Evolutionary conservation across 2,329 filamentous ascomycete species (phyloP).

Genomic region (Stagonosporopsis tanaceti): DNA sequence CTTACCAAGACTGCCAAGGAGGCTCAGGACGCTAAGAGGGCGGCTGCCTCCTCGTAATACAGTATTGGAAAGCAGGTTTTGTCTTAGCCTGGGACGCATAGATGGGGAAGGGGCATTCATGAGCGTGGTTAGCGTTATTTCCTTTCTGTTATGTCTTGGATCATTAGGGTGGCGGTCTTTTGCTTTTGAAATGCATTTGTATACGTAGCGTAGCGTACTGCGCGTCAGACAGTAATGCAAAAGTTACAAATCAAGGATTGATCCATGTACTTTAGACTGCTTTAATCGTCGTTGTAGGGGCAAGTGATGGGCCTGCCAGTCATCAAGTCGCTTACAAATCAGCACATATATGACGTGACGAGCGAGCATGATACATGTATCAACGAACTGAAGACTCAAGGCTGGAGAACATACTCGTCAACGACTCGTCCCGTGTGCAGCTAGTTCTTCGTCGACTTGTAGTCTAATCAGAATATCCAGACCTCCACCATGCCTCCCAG

Average conservation of each 20-base stretch:
- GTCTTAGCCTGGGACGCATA: no score
- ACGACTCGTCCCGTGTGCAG: no score
- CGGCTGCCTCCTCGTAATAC: neutral
- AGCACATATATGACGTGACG: neutral
- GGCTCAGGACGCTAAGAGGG: slow-evolving; percentile 46
- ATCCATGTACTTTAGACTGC: neutral
- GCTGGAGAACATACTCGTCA: neutral
- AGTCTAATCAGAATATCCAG: neutral
- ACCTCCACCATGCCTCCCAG: slow-evolving; percentile 38
- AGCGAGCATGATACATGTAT: neutral
- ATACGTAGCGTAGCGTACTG: neutral
- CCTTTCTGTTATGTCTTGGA: neutral
- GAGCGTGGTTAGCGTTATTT: neutral
- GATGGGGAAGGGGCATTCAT: neutral
- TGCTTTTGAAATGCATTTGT: neutral
- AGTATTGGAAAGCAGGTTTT: no score
- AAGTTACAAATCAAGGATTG: neutral
- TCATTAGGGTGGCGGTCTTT: slow-evolving; percentile 2
- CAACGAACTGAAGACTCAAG: neutral
- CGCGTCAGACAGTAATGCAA: slow-evolving; percentile 1
- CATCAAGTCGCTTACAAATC: slow-evolving; percentile 3
- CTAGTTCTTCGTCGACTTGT: neutral
- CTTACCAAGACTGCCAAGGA: slow-evolving; percentile 65
- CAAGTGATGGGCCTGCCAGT: neutral
- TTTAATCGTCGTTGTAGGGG: neutral